A percentile compares a stretch with the other conserved stretches of the same genome.
These are phyloP conservation scores for Fusarium tricinctum DNA, from an alignment of 2,329 filamentous ascomycete species.

Conservation along the genomic window DNA sequence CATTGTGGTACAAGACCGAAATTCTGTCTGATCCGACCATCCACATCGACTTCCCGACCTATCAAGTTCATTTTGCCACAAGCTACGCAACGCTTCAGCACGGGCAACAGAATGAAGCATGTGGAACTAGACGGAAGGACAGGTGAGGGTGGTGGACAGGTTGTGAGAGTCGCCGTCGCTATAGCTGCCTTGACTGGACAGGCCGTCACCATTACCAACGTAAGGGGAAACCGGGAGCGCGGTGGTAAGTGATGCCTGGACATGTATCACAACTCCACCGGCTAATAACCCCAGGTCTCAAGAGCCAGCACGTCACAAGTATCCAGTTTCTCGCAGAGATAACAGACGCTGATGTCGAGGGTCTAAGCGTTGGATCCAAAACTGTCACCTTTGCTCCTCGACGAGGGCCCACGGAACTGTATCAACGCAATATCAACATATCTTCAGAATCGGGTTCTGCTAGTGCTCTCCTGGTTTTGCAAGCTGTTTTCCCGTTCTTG, in stretches of 20 bases:
- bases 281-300: constrained; percentile 63
- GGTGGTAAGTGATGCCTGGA: constrained; percentile 46
- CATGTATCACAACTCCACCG: not conserved
- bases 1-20: constrained; percentile 5
- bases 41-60: constrained; percentile 1
- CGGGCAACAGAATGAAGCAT: constrained; percentile 47
- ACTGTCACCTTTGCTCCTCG: constrained; percentile 64
- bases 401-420: constrained; percentile 56
- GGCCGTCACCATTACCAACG: constrained; percentile 66
- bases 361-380: constrained; percentile 65
- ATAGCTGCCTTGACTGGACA: constrained; percentile 69
- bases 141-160: constrained; percentile 73
- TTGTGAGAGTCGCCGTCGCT: constrained; percentile 69
- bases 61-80: constrained; percentile 26
- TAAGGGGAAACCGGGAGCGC: constrained; percentile 67
- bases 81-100: constrained; percentile 3
- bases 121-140: constrained; percentile 69
- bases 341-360: constrained; percentile 65
- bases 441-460: constrained; percentile 64
- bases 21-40: constrained; percentile 3
- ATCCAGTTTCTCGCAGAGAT: constrained; percentile 67
- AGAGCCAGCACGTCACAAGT: constrained; percentile 71
- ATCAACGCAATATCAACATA: constrained; percentile 63
- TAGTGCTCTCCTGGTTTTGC: constrained; percentile 70
- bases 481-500: constrained; percentile 71